Evolutionary conservation across 2,329 filamentous ascomycete genomes (phyloP).

Genomic region (Fusarium robinianum): DNA sequence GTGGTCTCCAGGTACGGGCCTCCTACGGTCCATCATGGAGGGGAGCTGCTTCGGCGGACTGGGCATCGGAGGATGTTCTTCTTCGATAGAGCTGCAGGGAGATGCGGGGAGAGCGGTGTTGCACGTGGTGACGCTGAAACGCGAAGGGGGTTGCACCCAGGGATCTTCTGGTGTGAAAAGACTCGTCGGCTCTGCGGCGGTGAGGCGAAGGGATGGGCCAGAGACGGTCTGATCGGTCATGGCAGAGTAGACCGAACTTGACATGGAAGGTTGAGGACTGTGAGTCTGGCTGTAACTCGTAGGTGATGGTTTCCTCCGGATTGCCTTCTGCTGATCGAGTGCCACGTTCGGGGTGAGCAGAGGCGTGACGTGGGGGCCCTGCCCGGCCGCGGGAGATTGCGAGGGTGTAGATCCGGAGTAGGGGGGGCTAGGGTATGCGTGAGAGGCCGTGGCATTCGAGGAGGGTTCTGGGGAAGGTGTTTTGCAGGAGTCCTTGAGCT

Average conservation of each 20-base stretch:
- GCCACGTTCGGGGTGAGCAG: conserved; percentile 29
- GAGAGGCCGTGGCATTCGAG: conserved; percentile 24
- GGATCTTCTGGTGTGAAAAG: conserved; percentile 39
- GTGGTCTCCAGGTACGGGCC: conserved; percentile 37
- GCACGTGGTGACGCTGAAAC: conserved; percentile 68
- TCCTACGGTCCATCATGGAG: conserved; percentile 41
- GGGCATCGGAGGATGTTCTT: conserved; percentile 34
- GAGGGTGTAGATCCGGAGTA: conserved; percentile 35
- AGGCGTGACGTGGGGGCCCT: too few species aligned
- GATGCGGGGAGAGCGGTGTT: conserved; percentile 51
- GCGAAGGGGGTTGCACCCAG: conserved; percentile 59
- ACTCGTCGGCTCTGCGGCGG: conserved; percentile 17
- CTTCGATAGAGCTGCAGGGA: conserved; percentile 33
- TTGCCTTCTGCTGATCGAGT: conserved; percentile 43
- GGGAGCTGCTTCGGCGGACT: conserved; percentile 25
- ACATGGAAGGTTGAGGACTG: conserved; percentile 39
- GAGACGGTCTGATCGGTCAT: conserved; percentile 32
- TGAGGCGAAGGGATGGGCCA: conserved; percentile 17
- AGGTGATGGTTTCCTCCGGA: conserved; percentile 53
- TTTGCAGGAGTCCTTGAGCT: conserved; percentile 37
- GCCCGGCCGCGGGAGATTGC: conserved; percentile 29
- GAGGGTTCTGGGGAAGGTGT: conserved; percentile 30
- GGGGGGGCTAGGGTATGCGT: conserved; percentile 43
- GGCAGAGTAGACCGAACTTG: conserved; percentile 45
- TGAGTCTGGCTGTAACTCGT: conserved; percentile 36